Base-by-base conservation (phyloP, 1,139 yeast species). In the Debaryomyces sp. region DNA sequence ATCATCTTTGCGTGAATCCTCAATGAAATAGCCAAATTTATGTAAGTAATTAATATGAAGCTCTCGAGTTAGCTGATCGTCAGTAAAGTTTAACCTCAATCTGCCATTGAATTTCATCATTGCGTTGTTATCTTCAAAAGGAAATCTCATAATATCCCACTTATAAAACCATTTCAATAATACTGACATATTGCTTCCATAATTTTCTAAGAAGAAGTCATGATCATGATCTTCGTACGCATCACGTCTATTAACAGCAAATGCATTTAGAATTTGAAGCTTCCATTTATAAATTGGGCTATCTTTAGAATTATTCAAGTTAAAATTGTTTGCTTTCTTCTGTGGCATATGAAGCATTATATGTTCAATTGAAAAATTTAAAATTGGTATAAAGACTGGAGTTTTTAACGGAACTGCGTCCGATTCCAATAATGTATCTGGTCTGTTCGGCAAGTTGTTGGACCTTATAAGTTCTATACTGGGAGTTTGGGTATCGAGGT, bases 401-500 rank as follows among this genome's bases (percentile, higher is more conserved):
- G 68, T 62, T 24, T 64, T 59, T n/a, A 51, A 35, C 5, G 54
- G 51, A 7, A 13, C 17, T 21, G 10, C 5, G 13, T 17, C 29
- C 3, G 35, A 44, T 12, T 23, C 33, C 22, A 44, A 30, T 15
- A 41, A 35, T 22, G 36, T 26, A 24, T 37, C 43, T n/a, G 12
- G 24, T 15, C 26, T 44, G 33, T 39, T 39, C 8, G 37, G 37
- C 17, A 24, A 37, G 36, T 15, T 41, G 41, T 55, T 50, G 13
- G 63, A 45, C 43, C 75, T 55, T 17, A 75, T 60, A 43, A 75
- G 58, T 41, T 73, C 77, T 9, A 75, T 58, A 44, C 75, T 70
- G 6, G 79, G 77, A 45, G 73, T 66, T 17, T 67, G 56, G 18
- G 72, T 72, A 52, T 81, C 81, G 37, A 85, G 54, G 24, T 71